Evolutionary conservation across 768 basidiomycete genomes (phyloP).

Genomic region (Naganishia antarctica): DNA sequence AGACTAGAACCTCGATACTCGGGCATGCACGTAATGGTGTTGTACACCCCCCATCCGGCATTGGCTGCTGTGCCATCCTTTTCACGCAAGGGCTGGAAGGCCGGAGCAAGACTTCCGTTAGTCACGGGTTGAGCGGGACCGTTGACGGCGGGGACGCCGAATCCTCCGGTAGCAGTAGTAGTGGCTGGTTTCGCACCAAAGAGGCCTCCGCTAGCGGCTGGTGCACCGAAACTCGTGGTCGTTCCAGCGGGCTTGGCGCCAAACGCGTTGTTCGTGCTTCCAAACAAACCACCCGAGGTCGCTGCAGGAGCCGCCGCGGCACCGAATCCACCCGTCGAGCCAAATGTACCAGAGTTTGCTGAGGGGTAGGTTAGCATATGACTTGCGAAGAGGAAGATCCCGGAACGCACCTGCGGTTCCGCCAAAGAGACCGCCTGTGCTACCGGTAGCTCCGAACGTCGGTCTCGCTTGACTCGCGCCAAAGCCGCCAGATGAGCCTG

Average conservation of each 20-base stretch:
- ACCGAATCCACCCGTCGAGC: constrained; percentile 51
- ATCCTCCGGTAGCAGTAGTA: constrained; percentile 50
- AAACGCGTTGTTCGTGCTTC: constrained; percentile 30
- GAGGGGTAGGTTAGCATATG: constrained; percentile 3
- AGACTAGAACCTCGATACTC: constrained; percentile 71
- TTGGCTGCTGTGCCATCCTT: constrained; percentile 58
- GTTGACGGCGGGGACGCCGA: constrained; percentile 51
- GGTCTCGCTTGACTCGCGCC: constrained; percentile 23
- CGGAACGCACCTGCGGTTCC: constrained; percentile 19
- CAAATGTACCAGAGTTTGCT: constrained; percentile 33
- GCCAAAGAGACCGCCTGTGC: constrained; percentile 33
- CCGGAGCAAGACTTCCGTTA: constrained; percentile 16
- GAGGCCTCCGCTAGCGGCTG: constrained; percentile 25
- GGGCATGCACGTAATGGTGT: constrained; percentile 75
- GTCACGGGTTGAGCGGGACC: constrained; percentile 25
- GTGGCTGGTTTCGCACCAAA: constrained; percentile 54
- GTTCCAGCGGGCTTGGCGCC: constrained; percentile 24
- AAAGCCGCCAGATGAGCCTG: constrained; percentile 20
- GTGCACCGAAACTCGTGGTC: constrained; percentile 25
- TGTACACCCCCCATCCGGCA: constrained; percentile 62
- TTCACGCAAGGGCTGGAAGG: constrained; percentile 51
- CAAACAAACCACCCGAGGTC: constrained; percentile 41
- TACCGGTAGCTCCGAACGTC: constrained; percentile 27
- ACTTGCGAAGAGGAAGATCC: not conserved
- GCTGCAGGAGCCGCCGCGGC: constrained; percentile 52